These are phyloP conservation scores for Anthoceros angustus DNA, from an alignment of 225 moss, liverwort and hornwort genomes.

Conservation along the genomic window DNA sequence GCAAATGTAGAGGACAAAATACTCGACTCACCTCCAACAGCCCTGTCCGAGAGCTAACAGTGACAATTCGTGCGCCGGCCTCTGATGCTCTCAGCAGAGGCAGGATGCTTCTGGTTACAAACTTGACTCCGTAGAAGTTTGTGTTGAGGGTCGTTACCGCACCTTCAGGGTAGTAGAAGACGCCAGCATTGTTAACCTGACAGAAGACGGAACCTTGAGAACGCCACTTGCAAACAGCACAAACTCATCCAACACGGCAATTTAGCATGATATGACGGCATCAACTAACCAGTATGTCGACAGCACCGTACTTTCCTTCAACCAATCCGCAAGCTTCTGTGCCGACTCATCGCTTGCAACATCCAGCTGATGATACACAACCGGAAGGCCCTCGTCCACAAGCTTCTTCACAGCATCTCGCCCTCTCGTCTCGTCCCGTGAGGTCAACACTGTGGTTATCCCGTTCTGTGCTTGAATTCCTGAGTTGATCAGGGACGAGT, in stretches of 20 bases:
- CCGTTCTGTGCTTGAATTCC: constrained; percentile 27
- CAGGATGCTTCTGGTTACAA: constrained; percentile 30
- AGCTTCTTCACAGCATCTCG: constrained; percentile 25
- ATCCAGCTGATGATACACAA: constrained; percentile 29
- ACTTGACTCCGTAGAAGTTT: constrained; percentile 39
- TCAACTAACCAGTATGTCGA: constrained; percentile 32
- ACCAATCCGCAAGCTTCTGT: constrained; percentile 21
- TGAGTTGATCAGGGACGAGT: constrained; percentile 1
- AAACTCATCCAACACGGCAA: neutral
- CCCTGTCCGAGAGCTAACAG: constrained; percentile 25
- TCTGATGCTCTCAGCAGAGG: constrained; percentile 21
- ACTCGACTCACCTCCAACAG: constrained; percentile 20
- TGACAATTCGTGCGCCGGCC: constrained; percentile 25
- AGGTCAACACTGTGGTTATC: constrained; percentile 28
- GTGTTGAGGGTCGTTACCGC: constrained; percentile 24
- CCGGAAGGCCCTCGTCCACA: constrained; percentile 28
- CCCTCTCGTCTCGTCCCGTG: constrained; percentile 35
- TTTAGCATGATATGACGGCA: neutral
- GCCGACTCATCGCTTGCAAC: constrained; percentile 35
- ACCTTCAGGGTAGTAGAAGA: constrained; percentile 8
- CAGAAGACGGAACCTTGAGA: neutral
- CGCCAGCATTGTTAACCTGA: constrained; percentile 42
- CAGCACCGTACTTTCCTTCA: constrained; percentile 29
- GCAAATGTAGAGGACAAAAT: neutral
- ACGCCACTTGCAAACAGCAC: neutral